Base-by-base conservation (phyloP, 306 rosid species). In the Corylus avellana region DNA sequence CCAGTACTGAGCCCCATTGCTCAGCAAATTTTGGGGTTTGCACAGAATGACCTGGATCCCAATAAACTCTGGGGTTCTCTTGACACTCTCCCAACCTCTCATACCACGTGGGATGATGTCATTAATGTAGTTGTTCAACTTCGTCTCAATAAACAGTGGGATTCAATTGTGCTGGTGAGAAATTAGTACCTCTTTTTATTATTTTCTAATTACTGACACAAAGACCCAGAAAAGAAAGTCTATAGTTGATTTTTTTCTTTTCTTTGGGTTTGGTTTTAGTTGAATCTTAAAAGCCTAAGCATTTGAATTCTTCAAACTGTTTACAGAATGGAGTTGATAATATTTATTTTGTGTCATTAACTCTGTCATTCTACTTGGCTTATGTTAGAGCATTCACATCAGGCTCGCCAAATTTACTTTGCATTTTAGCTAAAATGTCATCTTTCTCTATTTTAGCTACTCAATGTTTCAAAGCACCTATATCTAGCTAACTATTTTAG, bases 71-170 rank as follows among this genome's bases (percentile, higher is more conserved):
- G 95, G 97, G 63, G 76, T 79, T 83, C 91, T 69, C 85, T 95
- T 68, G 97, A 86, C 56, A 67, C 59, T 53, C 93, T 95, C 79
- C 97, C 92, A 18, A 80, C 94, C 50, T 79, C 98, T 77, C 97
- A 88, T 82, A 83, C 85, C 47, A 82, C 85, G 16, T 91, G 98
- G 98, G 98, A 95, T 81, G 98, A 90, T 66, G 75, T 92, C 82
- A 80, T 95, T 81, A 90, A 77, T 58, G 97, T 91, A 57, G 87
- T 91, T 25, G 98, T 95, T 85, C 97, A 90, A 70, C 97, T 95
- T 86, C 92, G 98, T 69, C 84, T 95, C 76, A 86, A 71, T 73
- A 92, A 87, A 86, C 78, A 84, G 14, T 92, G 98, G 98, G 95
- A 87, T 69, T 80, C 92, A 44, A 92, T 92, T 37, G 86, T 92